These are phyloP conservation scores for Fusarium luffae DNA, from an alignment of 2,329 filamentous ascomycete species.

Conservation along the genomic window DNA sequence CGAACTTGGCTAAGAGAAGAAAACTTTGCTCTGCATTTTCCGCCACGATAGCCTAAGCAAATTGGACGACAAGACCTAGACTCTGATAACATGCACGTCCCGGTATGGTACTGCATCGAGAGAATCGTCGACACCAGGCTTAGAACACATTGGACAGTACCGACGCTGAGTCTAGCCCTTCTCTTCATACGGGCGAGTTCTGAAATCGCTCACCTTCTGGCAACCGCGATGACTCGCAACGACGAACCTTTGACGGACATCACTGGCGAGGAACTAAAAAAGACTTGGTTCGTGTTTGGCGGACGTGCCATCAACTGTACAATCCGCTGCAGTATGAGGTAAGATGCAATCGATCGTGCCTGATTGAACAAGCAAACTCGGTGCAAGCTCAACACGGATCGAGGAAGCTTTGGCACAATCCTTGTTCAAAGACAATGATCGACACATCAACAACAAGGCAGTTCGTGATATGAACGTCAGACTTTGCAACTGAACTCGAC, in stretches of 20 bases:
- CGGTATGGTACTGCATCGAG: constrained; percentile 1
- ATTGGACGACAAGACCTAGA: background rate
- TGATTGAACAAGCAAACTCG: constrained; percentile 8
- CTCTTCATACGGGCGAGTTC: background rate
- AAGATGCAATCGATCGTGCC: constrained; percentile 15
- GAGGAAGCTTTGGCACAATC: constrained; percentile 16
- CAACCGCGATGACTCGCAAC: constrained; percentile 16
- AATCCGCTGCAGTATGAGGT: constrained; percentile 15
- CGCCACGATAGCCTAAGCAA: constrained; percentile 3
- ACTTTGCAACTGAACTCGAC: constrained; percentile 2
- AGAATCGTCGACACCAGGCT: background rate
- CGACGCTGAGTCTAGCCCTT: background rate
- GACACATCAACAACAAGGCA: constrained; percentile 28
- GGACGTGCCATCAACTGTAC: background rate
- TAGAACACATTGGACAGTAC: background rate
- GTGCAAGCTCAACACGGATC: background rate
- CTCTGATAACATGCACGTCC: background rate
- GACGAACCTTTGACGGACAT: constrained; percentile 1
- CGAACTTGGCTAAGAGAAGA: constrained; percentile 11
- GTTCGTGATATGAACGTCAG: constrained; percentile 13
- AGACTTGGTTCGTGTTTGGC: background rate
- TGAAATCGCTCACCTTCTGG: background rate
- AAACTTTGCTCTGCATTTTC: constrained; percentile 2
- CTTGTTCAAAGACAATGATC: constrained; percentile 21
- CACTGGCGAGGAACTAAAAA: constrained; percentile 11